Conservation (phyloP, 495 filamentous ascomycete species). For the Penicillium chermesinum region DNA sequence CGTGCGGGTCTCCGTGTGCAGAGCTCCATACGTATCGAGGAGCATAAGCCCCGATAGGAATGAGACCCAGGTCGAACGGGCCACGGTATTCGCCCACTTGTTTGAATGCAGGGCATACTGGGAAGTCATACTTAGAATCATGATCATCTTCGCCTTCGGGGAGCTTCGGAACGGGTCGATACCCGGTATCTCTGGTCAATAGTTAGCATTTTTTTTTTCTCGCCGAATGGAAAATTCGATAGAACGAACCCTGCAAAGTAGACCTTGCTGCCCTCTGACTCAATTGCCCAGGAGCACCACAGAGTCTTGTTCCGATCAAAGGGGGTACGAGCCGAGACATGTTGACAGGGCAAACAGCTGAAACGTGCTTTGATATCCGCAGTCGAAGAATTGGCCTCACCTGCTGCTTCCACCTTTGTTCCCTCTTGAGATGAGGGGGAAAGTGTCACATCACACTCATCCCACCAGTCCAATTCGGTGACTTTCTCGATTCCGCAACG, state of each 20-base stretch:
- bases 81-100: conserved; percentile 78
- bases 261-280: conserved; percentile 54
- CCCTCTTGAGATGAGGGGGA: conserved; percentile 29
- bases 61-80: conserved; percentile 87
- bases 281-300: conserved; percentile 83
- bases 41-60: conserved; percentile 90
- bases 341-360: conserved; percentile 81
- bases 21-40: conserved; percentile 70
- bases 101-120: conserved; percentile 79
- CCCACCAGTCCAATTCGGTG: conserved; percentile 96
- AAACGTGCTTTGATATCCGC: conserved; percentile 66
- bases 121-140: conserved; percentile 61
- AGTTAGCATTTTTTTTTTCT: conserved; percentile 5
- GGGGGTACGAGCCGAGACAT: conserved; percentile 62
- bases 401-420: conserved; percentile 23
- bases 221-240: background rate
- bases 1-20: conserved; percentile 85
- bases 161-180: conserved; percentile 70
- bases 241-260: conserved; percentile 42
- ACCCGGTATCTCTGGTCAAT: conserved; percentile 61
- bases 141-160: conserved; percentile 68
- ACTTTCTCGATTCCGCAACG: conserved; percentile 62
- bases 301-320: conserved; percentile 71
- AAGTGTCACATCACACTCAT: conserved; percentile 67
- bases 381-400: conserved; percentile 19